These are phyloP conservation scores for Fusarium vanettenii DNA, from an alignment of 2,329 filamentous ascomycete genomes.

Conservation along the genomic window DNA sequence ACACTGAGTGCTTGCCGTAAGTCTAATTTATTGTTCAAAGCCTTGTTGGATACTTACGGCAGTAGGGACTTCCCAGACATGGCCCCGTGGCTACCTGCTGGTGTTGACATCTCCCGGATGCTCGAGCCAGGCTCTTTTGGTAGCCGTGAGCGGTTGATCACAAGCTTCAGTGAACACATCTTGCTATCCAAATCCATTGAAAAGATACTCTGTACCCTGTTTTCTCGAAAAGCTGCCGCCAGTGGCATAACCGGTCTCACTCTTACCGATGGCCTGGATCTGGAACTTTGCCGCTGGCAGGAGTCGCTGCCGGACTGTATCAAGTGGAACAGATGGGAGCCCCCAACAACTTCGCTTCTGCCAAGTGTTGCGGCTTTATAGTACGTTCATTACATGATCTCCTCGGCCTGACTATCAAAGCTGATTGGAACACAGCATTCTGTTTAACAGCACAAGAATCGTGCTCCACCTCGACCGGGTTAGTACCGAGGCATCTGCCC, in stretches of 20 bases:
- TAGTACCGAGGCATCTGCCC: neutral
- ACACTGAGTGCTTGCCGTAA: neutral
- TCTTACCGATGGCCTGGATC: conserved; percentile 6
- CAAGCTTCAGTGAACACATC: neutral
- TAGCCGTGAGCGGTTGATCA: neutral
- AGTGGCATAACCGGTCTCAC: neutral
- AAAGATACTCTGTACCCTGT: neutral
- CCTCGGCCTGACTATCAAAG: too few species aligned
- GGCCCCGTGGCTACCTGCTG: neutral
- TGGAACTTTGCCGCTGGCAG: conserved; percentile 36
- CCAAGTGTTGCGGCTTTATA: neutral
- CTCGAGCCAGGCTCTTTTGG: neutral
- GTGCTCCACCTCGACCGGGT: neutral
- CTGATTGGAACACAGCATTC: neutral
- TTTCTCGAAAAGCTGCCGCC: neutral
- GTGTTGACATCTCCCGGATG: neutral
- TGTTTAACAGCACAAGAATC: neutral
- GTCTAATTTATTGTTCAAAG: neutral
- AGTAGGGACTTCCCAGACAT: neutral
- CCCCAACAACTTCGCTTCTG: neutral
- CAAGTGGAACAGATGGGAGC: conserved; percentile 37
- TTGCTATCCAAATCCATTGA: neutral
- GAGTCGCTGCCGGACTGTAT: conserved; percentile 24
- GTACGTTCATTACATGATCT: neutral
- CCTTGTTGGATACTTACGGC: neutral